Evolutionary conservation across 495 filamentous ascomycete genomes (phyloP).

Genomic region (Achaetomiella virescens): DNA sequence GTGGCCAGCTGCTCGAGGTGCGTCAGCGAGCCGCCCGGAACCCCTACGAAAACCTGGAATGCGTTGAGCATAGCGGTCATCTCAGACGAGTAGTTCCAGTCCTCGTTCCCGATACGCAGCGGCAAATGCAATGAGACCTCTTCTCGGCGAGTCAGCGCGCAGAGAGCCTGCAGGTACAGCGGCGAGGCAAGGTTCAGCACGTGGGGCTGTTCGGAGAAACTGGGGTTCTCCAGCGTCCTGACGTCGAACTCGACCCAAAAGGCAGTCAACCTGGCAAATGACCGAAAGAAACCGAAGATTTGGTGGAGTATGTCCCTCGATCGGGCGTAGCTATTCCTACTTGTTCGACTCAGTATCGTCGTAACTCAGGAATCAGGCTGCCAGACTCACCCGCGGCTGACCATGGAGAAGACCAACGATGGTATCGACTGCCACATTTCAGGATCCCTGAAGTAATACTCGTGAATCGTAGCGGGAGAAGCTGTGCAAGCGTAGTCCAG

Average conservation of each 20-base stretch:
- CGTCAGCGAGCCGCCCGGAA: constrained; percentile 11
- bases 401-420: constrained; percentile 14
- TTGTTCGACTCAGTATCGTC: constrained; percentile 1
- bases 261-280: constrained; percentile 26
- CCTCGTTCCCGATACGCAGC: constrained; percentile 19
- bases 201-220: constrained; percentile 5
- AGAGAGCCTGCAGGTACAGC: constrained; percentile 25
- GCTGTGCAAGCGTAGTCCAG: constrained; percentile 26
- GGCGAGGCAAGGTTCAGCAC: constrained; percentile 28
- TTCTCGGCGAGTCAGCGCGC: constrained; percentile 26
- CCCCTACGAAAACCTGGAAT: constrained; percentile 27
- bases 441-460: constrained; percentile 34
- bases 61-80: constrained; percentile 21
- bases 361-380: no score
- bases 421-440: constrained; percentile 33
- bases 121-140: constrained; percentile 25
- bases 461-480: constrained; percentile 19
- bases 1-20: constrained; percentile 28
- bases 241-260: constrained; percentile 29
- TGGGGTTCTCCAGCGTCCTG: constrained; percentile 1
- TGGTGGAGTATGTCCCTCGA: constrained; percentile 15
- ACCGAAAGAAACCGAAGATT: constrained; percentile 28
- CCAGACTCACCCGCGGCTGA: constrained; percentile 21
- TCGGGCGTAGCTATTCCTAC: constrained; percentile 12
- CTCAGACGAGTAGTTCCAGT: constrained; percentile 29